A percentile compares a stretch with the other conserved stretches of the same genome.
Evolutionary conservation across 805 yeast species (phyloP).

Genomic region (Kregervanrija pseudodelftensis): DNA sequence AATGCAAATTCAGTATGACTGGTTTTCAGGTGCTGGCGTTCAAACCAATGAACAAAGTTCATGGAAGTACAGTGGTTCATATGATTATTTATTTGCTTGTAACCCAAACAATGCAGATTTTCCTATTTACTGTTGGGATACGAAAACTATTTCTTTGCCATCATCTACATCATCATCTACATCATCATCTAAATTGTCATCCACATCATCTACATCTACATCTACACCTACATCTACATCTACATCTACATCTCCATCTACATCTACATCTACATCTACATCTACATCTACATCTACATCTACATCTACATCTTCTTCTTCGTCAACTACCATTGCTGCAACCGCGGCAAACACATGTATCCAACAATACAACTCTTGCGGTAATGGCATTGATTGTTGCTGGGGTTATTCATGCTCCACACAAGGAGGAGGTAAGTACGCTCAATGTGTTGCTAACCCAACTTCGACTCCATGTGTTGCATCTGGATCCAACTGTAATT

Average conservation of each 20-base stretch:
- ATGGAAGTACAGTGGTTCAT: constrained; percentile 3
- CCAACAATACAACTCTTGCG: background rate
- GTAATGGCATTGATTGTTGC: background rate
- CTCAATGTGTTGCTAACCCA: no score
- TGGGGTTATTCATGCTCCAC: no score
- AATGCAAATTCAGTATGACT: constrained; percentile 24
- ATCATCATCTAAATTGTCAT: background rate
- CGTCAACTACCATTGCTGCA: background rate
- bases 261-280: no score
- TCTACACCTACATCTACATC: no score
- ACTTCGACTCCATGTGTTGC: no score
- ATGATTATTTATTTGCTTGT: constrained; percentile 19
- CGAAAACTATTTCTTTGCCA: no score
- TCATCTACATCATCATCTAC: background rate
- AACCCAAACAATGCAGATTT: constrained; percentile 17
- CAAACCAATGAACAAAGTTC: constrained; percentile 1
- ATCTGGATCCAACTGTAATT: no score
- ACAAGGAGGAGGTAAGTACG: no score
- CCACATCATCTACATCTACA: constrained; percentile 1
- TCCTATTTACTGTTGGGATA: constrained; percentile 18
- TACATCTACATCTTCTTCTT: background rate
- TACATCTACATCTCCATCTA: no score
- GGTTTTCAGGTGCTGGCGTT: constrained; percentile 15
- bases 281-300: constrained; percentile 2
- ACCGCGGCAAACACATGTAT: no score